A percentile compares a stretch with the other conserved stretches of the same genome.
These are phyloP conservation scores for Melampsora larici-populina DNA, from an alignment of 1,284 basidiomycete genomes.

Conservation along the genomic window DNA sequence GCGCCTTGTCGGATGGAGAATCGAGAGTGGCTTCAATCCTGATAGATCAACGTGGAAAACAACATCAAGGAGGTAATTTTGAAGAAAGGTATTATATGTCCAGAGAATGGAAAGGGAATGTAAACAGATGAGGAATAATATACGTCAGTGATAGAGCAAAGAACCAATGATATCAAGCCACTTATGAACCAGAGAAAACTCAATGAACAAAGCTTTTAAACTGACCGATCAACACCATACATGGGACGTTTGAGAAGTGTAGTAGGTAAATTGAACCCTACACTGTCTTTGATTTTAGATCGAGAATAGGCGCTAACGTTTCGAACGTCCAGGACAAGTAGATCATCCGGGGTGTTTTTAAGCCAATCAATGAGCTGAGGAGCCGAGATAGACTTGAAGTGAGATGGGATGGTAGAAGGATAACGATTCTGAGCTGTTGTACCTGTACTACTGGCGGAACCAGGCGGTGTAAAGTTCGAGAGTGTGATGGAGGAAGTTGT, in stretches of 20 bases:
- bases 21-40: constrained; percentile 16
- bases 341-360: background rate
- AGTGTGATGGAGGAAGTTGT: background rate
- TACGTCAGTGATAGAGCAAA: background rate
- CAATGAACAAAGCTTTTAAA: background rate
- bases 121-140: background rate
- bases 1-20: background rate
- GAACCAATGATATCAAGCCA: background rate
- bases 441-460: background rate
- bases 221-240: constrained; percentile 18
- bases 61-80: too few species aligned
- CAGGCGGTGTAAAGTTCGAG: background rate
- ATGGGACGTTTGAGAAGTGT: constrained; percentile 33
- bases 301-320: background rate
- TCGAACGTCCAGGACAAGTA: constrained; percentile 16
- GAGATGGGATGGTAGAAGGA: background rate
- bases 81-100: too few species aligned
- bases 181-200: background rate
- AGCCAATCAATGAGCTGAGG: background rate
- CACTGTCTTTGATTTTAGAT: constrained; percentile 3
- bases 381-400: background rate
- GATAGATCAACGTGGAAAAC: background rate
- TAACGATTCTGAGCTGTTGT: background rate
- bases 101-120: too few species aligned
- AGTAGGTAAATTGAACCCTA: constrained; percentile 30